Conservation (phyloP, 2,329 filamentous ascomycete species). For the Trichophyton mentagrophytes region DNA sequence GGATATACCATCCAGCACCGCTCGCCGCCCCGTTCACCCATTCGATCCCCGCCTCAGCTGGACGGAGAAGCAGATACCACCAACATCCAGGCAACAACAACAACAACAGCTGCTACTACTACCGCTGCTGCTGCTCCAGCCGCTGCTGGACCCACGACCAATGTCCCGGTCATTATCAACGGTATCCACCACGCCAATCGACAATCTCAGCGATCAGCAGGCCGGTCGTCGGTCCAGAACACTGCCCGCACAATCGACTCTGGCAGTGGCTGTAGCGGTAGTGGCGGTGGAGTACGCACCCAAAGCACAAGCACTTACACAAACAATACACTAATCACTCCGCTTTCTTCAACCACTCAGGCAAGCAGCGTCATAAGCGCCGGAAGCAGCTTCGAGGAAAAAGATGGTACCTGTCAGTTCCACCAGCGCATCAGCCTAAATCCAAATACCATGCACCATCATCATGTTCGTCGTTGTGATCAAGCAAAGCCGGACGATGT, state of each 20-base stretch:
- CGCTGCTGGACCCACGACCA: background rate
- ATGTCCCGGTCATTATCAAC: background rate
- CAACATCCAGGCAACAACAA: too few relatives aligned
- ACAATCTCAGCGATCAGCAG: slow-evolving; percentile 21
- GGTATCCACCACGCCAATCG: background rate
- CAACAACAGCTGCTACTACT: background rate
- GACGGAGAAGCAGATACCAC: background rate
- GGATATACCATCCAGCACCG: background rate
- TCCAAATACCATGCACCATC: background rate
- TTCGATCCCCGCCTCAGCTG: background rate
- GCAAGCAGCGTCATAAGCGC: slow-evolving; percentile 33
- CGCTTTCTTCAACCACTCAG: slow-evolving; percentile 33
- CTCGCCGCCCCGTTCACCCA: background rate
- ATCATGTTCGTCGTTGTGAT: background rate
- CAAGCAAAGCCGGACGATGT: background rate
- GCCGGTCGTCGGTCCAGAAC: slow-evolving; percentile 23
- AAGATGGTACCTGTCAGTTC: slow-evolving; percentile 18
- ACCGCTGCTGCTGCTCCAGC: too few relatives aligned
- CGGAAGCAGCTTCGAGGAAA: slow-evolving; percentile 29
- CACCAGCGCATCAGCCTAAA: slow-evolving; percentile 1
- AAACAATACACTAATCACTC: slow-evolving; percentile 27
- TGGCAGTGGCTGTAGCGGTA: slow-evolving; percentile 1
- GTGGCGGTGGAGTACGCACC: slow-evolving; percentile 21
- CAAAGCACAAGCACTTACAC: slow-evolving; percentile 33
- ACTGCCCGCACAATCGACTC: slow-evolving; percentile 25